A percentile compares a stretch with the other conserved stretches of the same genome.
phyloP scores from a whole-genome alignment of 2,329 filamentous ascomycete species.

The Aspergillus puulaauensis region DNA sequence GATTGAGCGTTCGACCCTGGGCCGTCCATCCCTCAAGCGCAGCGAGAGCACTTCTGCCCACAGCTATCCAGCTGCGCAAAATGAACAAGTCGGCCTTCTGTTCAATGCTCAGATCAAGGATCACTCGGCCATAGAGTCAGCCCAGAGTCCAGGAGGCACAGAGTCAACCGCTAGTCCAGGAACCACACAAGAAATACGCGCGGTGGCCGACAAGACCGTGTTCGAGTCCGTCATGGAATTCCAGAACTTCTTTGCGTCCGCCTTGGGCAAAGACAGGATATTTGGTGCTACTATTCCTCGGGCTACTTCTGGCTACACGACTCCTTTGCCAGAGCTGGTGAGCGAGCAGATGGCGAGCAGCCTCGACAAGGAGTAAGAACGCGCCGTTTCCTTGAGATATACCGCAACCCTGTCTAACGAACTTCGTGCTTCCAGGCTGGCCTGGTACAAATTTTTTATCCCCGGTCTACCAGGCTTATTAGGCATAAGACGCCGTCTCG shows the following conservation, averaged over 20 bases:
- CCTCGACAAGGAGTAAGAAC: not conserved
- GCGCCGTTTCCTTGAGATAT: too few relatives aligned
- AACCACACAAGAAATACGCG: too few relatives aligned
- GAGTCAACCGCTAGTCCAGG: not conserved
- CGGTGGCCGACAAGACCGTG: not conserved
- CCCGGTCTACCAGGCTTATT: constrained; percentile 13
- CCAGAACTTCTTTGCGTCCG: constrained; percentile 8
- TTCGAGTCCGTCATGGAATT: constrained; percentile 12
- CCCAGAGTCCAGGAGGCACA: not conserved
- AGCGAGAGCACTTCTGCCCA: not conserved
- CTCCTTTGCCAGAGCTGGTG: constrained; percentile 4
- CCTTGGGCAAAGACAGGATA: constrained; percentile 9
- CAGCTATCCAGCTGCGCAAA: not conserved
- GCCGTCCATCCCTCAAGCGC: constrained; percentile 13
- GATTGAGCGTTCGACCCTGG: constrained; percentile 14
- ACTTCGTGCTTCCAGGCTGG: constrained; percentile 8
- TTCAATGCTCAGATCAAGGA: not conserved
- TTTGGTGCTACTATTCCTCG: constrained; percentile 8
- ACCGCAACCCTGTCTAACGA: not conserved
- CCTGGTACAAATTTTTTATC: constrained; percentile 17
- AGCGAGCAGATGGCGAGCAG: not conserved
- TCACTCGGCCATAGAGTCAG: not conserved
- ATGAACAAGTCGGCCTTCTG: too few relatives aligned
- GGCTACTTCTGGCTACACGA: not conserved
- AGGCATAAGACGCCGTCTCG: constrained; percentile 11